These are phyloP conservation scores for Tirmania nivea DNA, from an alignment of 495 filamentous ascomycete species.

Conservation along the genomic window DNA sequence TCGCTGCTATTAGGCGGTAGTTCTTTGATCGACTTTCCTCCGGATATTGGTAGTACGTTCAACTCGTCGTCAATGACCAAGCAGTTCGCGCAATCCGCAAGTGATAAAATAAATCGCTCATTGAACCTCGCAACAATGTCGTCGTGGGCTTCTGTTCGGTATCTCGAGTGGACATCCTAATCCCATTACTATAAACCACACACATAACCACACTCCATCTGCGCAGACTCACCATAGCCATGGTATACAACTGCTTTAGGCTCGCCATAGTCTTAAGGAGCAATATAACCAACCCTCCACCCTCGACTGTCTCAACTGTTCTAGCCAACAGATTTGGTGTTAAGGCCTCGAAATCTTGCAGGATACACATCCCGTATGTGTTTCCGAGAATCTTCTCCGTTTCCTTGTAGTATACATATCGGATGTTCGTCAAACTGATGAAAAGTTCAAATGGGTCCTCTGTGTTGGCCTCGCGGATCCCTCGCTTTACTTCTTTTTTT, in stretches of 20 bases:
- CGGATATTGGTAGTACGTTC: conserved; percentile 92
- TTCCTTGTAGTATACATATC: conserved; percentile 99
- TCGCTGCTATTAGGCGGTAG: conserved; percentile 47
- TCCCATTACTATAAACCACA: neutral
- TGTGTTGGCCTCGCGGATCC: conserved; percentile 79
- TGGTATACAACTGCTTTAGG: conserved; percentile 87
- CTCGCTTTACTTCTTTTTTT: conserved; percentile 91
- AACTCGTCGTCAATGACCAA: conserved; percentile 94
- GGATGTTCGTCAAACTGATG: conserved; percentile 85
- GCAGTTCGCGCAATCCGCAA: conserved; percentile 84
- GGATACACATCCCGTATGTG: conserved; percentile 94
- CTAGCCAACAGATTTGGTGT: conserved; percentile 88
- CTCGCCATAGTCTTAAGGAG: conserved; percentile 92
- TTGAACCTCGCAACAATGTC: conserved; percentile 95
- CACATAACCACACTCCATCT: too few species aligned
- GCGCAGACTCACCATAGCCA: conserved; percentile 44
- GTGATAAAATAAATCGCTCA: conserved; percentile 85
- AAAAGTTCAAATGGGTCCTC: conserved; percentile 98
- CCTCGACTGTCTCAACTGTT: conserved; percentile 94
- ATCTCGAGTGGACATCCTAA: conserved; percentile 74
- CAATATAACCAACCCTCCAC: conserved; percentile 76
- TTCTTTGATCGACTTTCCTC: conserved; percentile 74
- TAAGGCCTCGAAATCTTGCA: conserved; percentile 96
- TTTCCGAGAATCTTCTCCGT: conserved; percentile 99
- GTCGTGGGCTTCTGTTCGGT: conserved; percentile 86